Base-by-base conservation (phyloP, 75 land plant genomes). In the Chamaecyparis obtusa region DNA sequence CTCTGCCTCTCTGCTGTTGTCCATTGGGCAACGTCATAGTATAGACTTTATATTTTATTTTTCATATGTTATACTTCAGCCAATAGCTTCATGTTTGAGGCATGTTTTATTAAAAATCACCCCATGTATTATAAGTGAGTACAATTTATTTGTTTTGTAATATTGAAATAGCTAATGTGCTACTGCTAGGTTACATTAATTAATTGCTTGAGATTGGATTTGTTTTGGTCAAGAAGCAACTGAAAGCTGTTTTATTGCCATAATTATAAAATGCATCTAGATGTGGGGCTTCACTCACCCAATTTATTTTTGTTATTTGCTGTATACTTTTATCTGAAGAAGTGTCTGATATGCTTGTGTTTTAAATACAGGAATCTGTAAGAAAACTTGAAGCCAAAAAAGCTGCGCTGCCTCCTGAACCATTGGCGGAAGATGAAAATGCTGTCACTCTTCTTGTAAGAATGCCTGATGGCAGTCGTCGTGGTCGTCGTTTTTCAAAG, bases 391-490 rank as follows among this genome's bases (percentile, higher is more conserved):
- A 89, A 55, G 94, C 93, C 35, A 97, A 95, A 90, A 91, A 93
- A 88, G 94, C 94, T 46, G 93, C 96, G 24, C 92, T 97, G 44
- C 98, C 99, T 30, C 89, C 57, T 16, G 99, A 97, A 83, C 99
- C 99, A 84, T 41, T 92, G 36, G 13, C 85, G 64, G 98, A 96
- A 83, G 94, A 94, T 91, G 96, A 97, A 41, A 89, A 90, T 91
- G 95, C 95, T 54, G 95, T 97, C 6, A 96, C 93, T 13, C 92
- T 97, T 81, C 93, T 96, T 85, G 93, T 97, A 14, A 89, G 96
- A 2, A 94, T 97, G 96, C 99, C 99, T 54, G 95, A 96, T 94
- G 95, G 98, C 17, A 93, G 90, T 48, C 90, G 99, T 2, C 89
- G 87, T 75, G 98, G 96, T 30, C 93, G 99, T 13, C 91, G 99